These are phyloP conservation scores for Limnanthes douglasii DNA, from an alignment of 345 rosid genomes.

Conservation along the genomic window DNA sequence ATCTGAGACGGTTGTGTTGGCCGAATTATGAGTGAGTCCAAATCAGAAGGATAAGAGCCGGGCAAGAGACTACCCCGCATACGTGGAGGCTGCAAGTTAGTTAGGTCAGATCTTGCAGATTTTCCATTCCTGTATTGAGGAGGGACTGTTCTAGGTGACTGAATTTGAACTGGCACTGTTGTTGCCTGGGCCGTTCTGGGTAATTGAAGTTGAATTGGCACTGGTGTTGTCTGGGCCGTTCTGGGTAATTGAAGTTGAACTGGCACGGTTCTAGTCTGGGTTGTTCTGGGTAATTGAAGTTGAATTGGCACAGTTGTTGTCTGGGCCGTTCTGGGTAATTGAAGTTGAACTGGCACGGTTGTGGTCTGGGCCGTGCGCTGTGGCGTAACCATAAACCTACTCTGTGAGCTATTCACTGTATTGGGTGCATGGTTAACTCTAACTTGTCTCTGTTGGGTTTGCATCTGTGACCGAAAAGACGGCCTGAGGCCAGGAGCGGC, in stretches of 20 bases:
- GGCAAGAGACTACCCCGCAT: constrained; percentile 83
- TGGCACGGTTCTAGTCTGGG: too few relatives aligned
- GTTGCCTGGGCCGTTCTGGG: too few relatives aligned
- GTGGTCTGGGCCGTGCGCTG: constrained; percentile 16
- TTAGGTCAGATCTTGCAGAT: too few relatives aligned
- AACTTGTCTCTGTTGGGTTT: constrained; percentile 15
- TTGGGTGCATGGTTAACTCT: constrained; percentile 7
- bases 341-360: constrained; percentile 20
- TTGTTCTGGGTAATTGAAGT: too few relatives aligned
- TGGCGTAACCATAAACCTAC: constrained; percentile 7
- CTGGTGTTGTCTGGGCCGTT: too few relatives aligned
- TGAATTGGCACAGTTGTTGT: too few relatives aligned
- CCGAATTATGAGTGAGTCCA: constrained; percentile 43
- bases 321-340: constrained; percentile 13
- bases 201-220: too few relatives aligned
- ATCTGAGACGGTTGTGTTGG: constrained; percentile 41
- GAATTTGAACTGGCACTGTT: too few relatives aligned
- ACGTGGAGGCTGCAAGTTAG: constrained; percentile 58
- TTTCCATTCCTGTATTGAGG: too few relatives aligned
- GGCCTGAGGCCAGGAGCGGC: constrained; percentile 20
- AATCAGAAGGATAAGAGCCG: constrained; percentile 22
- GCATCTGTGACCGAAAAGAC: constrained; percentile 14
- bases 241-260: too few relatives aligned
- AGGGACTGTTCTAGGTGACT: too few relatives aligned
- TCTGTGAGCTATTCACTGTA: constrained; percentile 6